These are phyloP conservation scores for Pythium graminicola DNA, from an alignment of 352 stramenopile species.

Conservation along the genomic window DNA sequence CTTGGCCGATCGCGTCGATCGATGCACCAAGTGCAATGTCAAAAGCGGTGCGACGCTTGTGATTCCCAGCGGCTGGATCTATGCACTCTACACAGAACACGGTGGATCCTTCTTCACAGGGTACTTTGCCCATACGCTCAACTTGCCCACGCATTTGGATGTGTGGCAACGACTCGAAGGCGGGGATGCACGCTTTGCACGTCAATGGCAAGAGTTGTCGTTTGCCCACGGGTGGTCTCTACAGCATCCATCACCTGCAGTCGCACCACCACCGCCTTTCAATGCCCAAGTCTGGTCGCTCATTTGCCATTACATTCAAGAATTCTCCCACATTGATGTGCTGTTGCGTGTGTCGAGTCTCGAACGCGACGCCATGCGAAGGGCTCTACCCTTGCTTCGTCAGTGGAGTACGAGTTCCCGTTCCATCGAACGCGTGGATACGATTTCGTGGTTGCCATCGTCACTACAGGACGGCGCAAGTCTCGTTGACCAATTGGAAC, in stretches of 20 bases:
- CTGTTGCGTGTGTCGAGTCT: constrained; percentile 31
- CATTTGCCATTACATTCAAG: constrained; percentile 51
- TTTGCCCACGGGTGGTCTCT: constrained; percentile 32
- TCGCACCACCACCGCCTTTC: constrained; percentile 20
- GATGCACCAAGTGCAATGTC: constrained; percentile 68
- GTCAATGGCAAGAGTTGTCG: constrained; percentile 27
- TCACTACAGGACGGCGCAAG: constrained; percentile 46
- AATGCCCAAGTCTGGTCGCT: constrained; percentile 53
- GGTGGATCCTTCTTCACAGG: constrained; percentile 51
- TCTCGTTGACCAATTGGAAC: constrained; percentile 50
- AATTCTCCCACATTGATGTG: constrained; percentile 38
- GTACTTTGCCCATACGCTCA: constrained; percentile 49
- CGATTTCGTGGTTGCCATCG: constrained; percentile 38
- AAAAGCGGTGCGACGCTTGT: constrained; percentile 40
- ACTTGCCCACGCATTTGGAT: constrained; percentile 38
- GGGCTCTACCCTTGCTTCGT: constrained; percentile 43
- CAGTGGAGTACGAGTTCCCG: constrained; percentile 40
- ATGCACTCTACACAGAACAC: constrained; percentile 50
- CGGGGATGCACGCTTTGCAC: constrained; percentile 26
- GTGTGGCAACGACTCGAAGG: constrained; percentile 41
- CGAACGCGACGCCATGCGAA: constrained; percentile 44
- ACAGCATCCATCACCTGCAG: constrained; percentile 16
- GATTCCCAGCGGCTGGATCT: constrained; percentile 64
- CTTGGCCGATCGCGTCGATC: constrained; percentile 57
- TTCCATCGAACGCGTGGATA: constrained; percentile 31